Evolutionary conservation across 2,329 filamentous ascomycete genomes (phyloP), one percentile per base, ranked within the genome.

Genomic region (Curvularia hawaiiensis): DNA sequence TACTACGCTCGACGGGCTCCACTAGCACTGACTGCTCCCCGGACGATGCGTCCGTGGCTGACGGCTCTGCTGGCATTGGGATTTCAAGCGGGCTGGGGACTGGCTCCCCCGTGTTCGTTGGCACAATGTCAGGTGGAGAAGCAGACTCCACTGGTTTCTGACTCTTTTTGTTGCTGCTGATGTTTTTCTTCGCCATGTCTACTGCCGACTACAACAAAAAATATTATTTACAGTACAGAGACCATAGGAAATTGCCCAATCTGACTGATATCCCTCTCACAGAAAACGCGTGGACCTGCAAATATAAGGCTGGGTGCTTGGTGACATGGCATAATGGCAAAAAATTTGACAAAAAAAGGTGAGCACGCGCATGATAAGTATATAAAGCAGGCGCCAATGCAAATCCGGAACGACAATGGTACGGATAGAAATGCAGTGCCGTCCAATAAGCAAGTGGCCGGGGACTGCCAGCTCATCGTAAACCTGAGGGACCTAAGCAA

Each of bases 301-400:
- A 64, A 63, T 56, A 63, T 66, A 60, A 65, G 62, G 70, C 67
- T 67, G 64, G 53, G 56, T 54, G 64, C 66, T 59, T 73, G 73
- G 69, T 73, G 72, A 72, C 73, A 74, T 75, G 71, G 75, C 73
- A 75, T 71, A 66, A 63, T 60, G 65, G 68, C 61, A 61, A 60
- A 65, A 60, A 66, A 74, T 65, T 66, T 68, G 63, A 65, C 66
- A 55, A 68, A 60, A 58, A 50, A 63, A 60, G 64, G 63, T 63
- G 63, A 63, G 67, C 68, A 74, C 66, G 72, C 71, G 71, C 64
- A 66, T 66, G 63, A 68, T 56, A 62, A 67, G 68, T 74, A 75
- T 73, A 75, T 73, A 75, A 67, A 54, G 66, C 58, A 61, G 60
- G 63, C 63, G 67, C 64, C 58, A 62, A 61, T 56, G 63, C 56